Evolutionary conservation across 2,329 filamentous ascomycete species (phyloP), one percentile per base, ranked within the genome.

Genomic region (Pseudonectria buxi): DNA sequence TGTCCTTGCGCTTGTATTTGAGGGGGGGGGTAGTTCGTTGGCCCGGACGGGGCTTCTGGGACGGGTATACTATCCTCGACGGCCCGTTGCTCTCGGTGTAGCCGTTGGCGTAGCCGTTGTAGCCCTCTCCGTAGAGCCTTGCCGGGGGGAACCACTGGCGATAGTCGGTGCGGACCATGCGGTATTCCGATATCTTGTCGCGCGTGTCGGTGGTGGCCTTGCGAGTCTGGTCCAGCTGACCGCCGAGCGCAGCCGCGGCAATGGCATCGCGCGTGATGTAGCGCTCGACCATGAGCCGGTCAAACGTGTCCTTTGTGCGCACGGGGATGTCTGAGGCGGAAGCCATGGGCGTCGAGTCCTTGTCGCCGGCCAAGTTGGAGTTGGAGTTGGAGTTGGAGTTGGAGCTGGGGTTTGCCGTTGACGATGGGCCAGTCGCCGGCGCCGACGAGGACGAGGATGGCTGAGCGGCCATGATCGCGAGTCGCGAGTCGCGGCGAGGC

Each of bases 91-190:
- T 68, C 53, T 89, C 87, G 22, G 90, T 95, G 51, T 78, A 72
- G 42, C 84, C 83, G 66, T 96, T 96, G 46, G 86, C 90, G 55
- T 83, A 95, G 29, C 89, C 90, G 55, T 77, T 80, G 58, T 94
- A 98, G 36, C 92, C 92, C 50, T 71, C 77, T 61, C 71, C 83
- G 64, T 70, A 87, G 42, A 79, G 69, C 47, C 66, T 71, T 47
- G 65, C 69, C 1, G 75, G 67, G 3, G 74, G 70, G 38, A 77
- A 80, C 56, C 63, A 74, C 30, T 62, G 63, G 40, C 74, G 70
- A 50, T 71, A 75, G 7, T 76, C 69, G 44, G 59, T 66, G 41
- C 72, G 68, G 30, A 86, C 56, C 32, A 70, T 62, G 39, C 76
- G 70, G 67, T 90, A 87, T 55, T 86, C 81, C 41, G 81, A 74